Base-by-base conservation (phyloP, 2,329 filamentous ascomycete genomes). In the Knufia petricola region DNA sequence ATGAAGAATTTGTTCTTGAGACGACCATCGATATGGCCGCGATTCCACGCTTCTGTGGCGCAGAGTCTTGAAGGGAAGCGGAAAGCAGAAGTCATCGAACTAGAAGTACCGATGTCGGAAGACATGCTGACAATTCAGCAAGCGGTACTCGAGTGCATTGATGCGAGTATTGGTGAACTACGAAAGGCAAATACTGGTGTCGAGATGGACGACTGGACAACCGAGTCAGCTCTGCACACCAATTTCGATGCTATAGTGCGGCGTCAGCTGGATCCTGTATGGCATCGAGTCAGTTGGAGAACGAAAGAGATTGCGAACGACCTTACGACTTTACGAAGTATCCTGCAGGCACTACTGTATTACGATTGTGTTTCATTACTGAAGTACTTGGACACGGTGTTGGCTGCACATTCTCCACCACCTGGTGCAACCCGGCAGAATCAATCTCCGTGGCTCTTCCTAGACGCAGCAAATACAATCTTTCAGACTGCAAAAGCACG, bases 131-230 rank as follows among this genome's bases (percentile, higher is more conserved):
- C 88, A 36, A 95, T 98, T 34, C 92, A 98, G 62, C 90, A 86
- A 55, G 89, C 92, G 21, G 84, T 96, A 51, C 79, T 98, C 66
- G 90, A 96, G 63, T 98, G 92, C 62, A 89, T 98, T 15, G 90
- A 96, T 66, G 83, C 87, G 57, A 95, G 88, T 62, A 92, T 98
- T 56, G 81, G 85, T 48, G 92, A 98, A 67, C 75, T 98, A 37
- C 94, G 90, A 64, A 96, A 94, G 68, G 79, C 81, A 15, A 96
- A 95, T 61, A 77, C 81, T 1, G 89, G 88, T 1, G 72, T 98
- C 4, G 90, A 96, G 58, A 89, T 96, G 81, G 89, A 94, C 51
- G 89, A 95, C 61, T 96, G 90, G 90, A 95, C 87, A 43, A 73
- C 95, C 15, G 90, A 96, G 64, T 95, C 86, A 61, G 90, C 90